Conservation (phyloP, 1,139 yeast genomes). For the Hansenula lynferdii region DNA sequence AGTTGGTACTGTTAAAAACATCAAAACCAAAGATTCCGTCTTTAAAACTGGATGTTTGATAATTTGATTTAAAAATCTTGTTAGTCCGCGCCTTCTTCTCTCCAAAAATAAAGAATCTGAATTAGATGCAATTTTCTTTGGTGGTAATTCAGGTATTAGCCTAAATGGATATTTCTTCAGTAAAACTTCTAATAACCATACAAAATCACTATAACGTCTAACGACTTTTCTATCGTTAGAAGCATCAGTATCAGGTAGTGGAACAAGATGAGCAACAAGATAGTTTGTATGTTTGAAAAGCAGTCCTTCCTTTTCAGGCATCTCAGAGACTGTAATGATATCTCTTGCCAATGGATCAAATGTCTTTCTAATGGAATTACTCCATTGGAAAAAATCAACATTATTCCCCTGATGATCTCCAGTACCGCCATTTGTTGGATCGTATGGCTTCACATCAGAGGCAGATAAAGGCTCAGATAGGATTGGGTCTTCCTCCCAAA, state of each 20-base stretch:
- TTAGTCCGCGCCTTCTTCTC: constrained; percentile 77
- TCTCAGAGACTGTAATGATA: constrained; percentile 62
- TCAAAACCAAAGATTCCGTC: constrained; percentile 67
- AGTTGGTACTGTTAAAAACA: constrained; percentile 81
- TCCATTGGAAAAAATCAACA: constrained; percentile 23
- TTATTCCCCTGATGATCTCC: no score
- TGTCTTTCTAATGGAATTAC: constrained; percentile 30
- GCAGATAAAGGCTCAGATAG: background rate
- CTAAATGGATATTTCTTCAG: constrained; percentile 82
- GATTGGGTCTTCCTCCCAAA: constrained; percentile 4
- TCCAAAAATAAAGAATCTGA: constrained; percentile 77
- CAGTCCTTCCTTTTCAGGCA: constrained; percentile 87
- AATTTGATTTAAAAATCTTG: constrained; percentile 74
- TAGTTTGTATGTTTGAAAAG: constrained; percentile 88
- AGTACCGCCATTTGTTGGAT: background rate
- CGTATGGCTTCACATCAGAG: no score
- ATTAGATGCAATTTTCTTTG: constrained; percentile 68
- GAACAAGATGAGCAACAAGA: constrained; percentile 52
- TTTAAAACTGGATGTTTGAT: constrained; percentile 77
- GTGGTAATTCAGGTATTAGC: constrained; percentile 83
- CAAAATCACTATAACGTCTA: constrained; percentile 90
- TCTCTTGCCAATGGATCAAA: constrained; percentile 55
- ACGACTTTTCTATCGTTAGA: constrained; percentile 50
- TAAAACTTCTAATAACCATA: constrained; percentile 77
- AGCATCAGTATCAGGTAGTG: constrained; percentile 35